Base-by-base conservation (phyloP, 2,329 filamentous ascomycete genomes). In the Nigrospora sphaerica region DNA sequence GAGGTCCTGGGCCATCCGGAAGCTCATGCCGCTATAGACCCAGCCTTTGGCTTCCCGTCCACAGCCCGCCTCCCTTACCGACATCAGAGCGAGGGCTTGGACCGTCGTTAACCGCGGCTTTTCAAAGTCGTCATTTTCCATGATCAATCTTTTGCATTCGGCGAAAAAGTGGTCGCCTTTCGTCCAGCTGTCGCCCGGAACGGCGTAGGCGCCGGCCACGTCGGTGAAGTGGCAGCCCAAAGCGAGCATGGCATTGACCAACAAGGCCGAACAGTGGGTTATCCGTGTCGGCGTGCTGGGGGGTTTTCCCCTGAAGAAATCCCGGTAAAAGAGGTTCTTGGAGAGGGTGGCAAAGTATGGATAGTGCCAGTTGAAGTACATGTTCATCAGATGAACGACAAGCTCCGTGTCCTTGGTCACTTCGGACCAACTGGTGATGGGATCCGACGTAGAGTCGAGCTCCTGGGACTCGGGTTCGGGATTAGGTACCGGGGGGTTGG, bases 361-460 rank as follows among this genome's bases (percentile, higher is more conserved):
- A 65, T 97, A 97, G 66, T 97, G 93, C 86, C 92, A 97, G 57
- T 84, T 89, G 68, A 97, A 97, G 68, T 98, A 98, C 88, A 97
- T 91, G 59, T 91, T 92, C 61, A 98, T 81, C 16, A 98, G 79
- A 64, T 96, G 92, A 14, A 83, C 78, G 55, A 96, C 82, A 39
- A 95, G 74, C 45, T 86, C 79, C 19, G 82, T 75, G 62, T 96
- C 89, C 43, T 81, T 74, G 2, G 89, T 95, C 39, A 95, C 89
- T 14, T 75, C 80, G 0, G 92, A 95, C 93, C 93, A 98, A 45
- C 85, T 91, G 17, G 81, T 83, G 45, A 93, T 75, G 4, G 89
- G 83, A 50, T 92, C 79, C 44, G 85, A 80, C 50, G 77, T 71
- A 14, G 66, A 62, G 46, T 74, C 72, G 33, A 71, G 66, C 34